Base-by-base conservation (phyloP, 2,329 filamentous ascomycete genomes). In the Tolypocladium amazonense region DNA sequence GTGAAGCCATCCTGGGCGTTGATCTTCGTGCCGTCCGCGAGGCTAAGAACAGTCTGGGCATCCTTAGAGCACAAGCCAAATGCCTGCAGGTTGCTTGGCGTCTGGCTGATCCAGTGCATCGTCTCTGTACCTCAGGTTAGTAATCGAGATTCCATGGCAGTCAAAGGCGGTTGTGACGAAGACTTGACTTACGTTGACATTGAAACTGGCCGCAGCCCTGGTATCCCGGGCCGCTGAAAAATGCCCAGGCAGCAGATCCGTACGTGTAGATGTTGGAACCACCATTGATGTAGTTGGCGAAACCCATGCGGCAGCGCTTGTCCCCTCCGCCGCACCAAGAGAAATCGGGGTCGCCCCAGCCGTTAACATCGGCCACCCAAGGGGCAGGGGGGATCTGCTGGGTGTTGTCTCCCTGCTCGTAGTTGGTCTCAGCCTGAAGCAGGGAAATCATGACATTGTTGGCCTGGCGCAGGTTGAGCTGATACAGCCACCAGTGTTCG, bases 401-500 rank as follows among this genome's bases (percentile, higher is more conserved):
- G 15, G 69, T 68, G 64, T 77, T 70, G 62, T 74, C 58, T 52
- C 67, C 68, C 47, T 70, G 68, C 12, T 70, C 63, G 56, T 71
- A 70, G 64, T 81, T 81, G 12, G 81, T 82, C 69, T 85, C 82
- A 54, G 75, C 76, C 69, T 84, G 80, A 60, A 81, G 74, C 68
- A 83, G 65, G 18, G 75, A 76, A 18, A 80, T 72, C 58, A 81
- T 73, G 11, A 84, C 76, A 61, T 82, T 81, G 58, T 72, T 66
- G 1, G 81, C 80, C 41, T 72, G 70, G 56, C 75, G 72, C 57
- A 84, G 69, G 62, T 83, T 80, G 63, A 84, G 78, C 69, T 85
- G 81, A 71, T 85, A 86, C 56, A 85, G 69, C 68, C 79, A 78
- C 70, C 78, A 79, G 68, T 86, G 83, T 71, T 86, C 83, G 54